phyloP scores from a whole-genome alignment of 2,329 filamentous ascomycete genomes.

The Phialophora expanda region DNA sequence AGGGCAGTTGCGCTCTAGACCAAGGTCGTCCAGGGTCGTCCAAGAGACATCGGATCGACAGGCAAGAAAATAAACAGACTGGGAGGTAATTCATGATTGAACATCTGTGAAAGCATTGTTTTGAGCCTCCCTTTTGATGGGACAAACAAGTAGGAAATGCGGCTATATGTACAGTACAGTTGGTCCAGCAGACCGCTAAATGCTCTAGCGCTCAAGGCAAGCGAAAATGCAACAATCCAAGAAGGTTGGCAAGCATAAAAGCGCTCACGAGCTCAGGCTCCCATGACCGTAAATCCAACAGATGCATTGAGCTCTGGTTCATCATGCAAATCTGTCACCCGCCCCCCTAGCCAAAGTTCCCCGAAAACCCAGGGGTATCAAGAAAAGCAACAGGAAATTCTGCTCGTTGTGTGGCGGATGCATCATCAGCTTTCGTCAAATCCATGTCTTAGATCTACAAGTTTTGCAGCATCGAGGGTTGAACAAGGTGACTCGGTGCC shows the following conservation, averaged over 20 bases:
- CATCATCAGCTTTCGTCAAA: conserved; percentile 31
- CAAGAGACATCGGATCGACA: neutral
- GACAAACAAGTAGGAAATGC: conserved; percentile 19
- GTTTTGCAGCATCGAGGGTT: conserved; percentile 40
- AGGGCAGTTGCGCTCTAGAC: neutral
- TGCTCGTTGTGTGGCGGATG: conserved; percentile 20
- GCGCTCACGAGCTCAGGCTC: conserved; percentile 1
- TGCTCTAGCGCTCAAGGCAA: conserved; percentile 9
- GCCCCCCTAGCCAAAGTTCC: conserved; percentile 6
- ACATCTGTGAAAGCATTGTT: conserved; percentile 8
- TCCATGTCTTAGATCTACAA: conserved; percentile 28
- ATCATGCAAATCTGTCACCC: conserved; percentile 19
- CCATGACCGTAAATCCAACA: conserved; percentile 8
- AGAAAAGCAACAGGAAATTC: conserved; percentile 21
- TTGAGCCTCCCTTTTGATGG: conserved; percentile 12
- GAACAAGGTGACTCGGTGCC: conserved; percentile 39
- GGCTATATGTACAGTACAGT: conserved; percentile 39
- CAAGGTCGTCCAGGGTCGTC: too few relatives aligned
- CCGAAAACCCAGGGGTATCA: conserved; percentile 15
- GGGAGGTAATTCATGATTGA: neutral
- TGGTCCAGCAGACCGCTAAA: conserved; percentile 29
- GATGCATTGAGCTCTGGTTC: conserved; percentile 24
- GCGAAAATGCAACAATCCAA: conserved; percentile 3
- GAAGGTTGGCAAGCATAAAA: neutral
- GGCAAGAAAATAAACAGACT: neutral